Conservation (phyloP, 805 yeast genomes). For the Kodamaea fukazawae region DNA sequence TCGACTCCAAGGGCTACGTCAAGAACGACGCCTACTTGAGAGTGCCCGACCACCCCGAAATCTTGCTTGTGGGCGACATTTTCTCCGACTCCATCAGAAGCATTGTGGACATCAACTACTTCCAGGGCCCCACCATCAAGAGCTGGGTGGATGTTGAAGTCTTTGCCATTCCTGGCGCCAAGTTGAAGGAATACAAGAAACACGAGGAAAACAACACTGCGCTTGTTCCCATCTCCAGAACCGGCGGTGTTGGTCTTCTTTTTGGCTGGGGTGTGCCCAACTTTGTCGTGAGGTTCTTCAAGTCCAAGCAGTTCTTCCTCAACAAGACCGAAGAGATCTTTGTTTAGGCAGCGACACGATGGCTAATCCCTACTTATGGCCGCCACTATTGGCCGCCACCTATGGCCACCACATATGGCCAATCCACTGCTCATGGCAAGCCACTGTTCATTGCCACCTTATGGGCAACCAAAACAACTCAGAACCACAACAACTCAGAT, state of each 20-base stretch:
- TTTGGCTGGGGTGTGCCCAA: constrained; percentile 30
- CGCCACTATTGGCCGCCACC: too few species aligned
- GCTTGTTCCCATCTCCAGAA: constrained; percentile 30
- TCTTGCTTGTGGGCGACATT: constrained; percentile 38
- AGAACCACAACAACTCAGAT: too few species aligned
- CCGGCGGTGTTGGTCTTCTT: constrained; percentile 34
- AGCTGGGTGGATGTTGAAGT: constrained; percentile 14
- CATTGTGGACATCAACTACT: constrained; percentile 24
- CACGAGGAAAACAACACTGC: constrained; percentile 14
- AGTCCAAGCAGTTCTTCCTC: constrained; percentile 28
- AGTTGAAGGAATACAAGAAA: constrained; percentile 14
- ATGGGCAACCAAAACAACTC: too few species aligned
- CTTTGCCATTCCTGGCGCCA: constrained; percentile 11
- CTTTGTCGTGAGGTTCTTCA: constrained; percentile 25
- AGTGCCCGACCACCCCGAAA: constrained; percentile 23
- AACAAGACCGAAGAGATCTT: constrained; percentile 16
- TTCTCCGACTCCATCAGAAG: constrained; percentile 20
- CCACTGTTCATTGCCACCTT: too few species aligned
- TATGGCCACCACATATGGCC: too few species aligned
- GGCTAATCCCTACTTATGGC: too few species aligned
- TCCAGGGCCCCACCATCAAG: constrained; percentile 19
- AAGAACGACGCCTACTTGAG: constrained; percentile 24
- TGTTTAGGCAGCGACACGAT: too few species aligned
- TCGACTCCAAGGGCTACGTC: constrained; percentile 29
- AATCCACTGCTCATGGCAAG: too few species aligned